These are phyloP conservation scores for Austroboletus eburneus DNA, from an alignment of 768 basidiomycete species.

Conservation along the genomic window DNA sequence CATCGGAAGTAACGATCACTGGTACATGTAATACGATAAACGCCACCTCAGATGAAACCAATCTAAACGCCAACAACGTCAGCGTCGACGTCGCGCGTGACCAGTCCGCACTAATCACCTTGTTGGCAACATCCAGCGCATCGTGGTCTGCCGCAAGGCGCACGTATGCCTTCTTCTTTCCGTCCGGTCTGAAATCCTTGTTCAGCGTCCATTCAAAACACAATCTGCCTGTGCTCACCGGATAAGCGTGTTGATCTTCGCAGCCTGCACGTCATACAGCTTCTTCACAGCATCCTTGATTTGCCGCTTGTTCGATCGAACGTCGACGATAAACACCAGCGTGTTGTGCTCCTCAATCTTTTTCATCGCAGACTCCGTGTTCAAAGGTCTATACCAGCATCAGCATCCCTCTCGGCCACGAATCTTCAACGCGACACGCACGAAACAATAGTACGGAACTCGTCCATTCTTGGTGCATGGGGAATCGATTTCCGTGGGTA, in stretches of 20 bases:
- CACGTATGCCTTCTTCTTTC: slow-evolving; percentile 99
- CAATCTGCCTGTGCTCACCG: slow-evolving; percentile 51
- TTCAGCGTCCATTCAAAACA: slow-evolving; percentile 1
- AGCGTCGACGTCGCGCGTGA: neutral
- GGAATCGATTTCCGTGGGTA: slow-evolving; percentile 95
- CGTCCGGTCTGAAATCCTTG: slow-evolving; percentile 70
- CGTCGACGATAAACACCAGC: slow-evolving; percentile 94
- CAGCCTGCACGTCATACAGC: slow-evolving; percentile 94
- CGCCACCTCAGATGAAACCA: slow-evolving; percentile 76
- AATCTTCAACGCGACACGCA: slow-evolving; percentile 37
- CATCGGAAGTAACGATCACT: neutral
- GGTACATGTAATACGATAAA: neutral
- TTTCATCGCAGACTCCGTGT: slow-evolving; percentile 99
- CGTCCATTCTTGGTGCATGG: slow-evolving; percentile 93
- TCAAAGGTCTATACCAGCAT: slow-evolving; percentile 56
- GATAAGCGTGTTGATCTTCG: slow-evolving; percentile 97
- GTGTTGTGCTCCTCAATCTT: slow-evolving; percentile 99
- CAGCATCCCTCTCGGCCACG: neutral
- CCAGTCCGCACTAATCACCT: slow-evolving; percentile 49
- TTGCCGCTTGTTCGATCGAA: slow-evolving; percentile 96
- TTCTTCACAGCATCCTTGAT: slow-evolving; percentile 99
- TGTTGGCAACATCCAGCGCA: slow-evolving; percentile 96
- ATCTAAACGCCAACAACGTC: slow-evolving; percentile 47
- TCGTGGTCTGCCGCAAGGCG: slow-evolving; percentile 94
- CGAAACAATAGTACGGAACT: slow-evolving; percentile 92